Percentiles rank a stretch among this genome's conserved stretches.
Evolutionary conservation across 2,329 filamentous ascomycete species (phyloP).

Genomic region (Harringtonia lauricola): DNA sequence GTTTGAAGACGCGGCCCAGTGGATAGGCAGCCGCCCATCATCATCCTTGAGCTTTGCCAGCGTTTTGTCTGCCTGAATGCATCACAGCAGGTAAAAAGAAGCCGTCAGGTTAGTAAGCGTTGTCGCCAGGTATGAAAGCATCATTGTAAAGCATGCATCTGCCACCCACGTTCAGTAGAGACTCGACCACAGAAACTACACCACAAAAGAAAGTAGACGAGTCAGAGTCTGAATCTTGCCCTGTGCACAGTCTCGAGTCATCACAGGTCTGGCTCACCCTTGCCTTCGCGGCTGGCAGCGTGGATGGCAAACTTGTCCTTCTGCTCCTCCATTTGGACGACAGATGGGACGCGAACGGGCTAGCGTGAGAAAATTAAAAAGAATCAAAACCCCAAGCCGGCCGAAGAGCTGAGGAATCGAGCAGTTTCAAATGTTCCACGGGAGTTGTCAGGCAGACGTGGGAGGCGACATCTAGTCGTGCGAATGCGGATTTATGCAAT

Average conservation of each 20-base stretch:
- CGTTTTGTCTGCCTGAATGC: slow-evolving; percentile 60
- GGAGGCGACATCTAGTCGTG: too few relatives aligned
- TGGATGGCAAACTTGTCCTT: slow-evolving; percentile 66
- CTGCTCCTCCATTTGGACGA: slow-evolving; percentile 6
- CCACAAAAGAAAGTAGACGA: neutral
- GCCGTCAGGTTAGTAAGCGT: neutral
- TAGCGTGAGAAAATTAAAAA: neutral
- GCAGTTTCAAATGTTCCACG: too few relatives aligned
- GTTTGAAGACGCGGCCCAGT: slow-evolving; percentile 89
- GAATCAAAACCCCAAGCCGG: neutral
- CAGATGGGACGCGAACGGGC: too few relatives aligned
- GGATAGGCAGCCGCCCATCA: slow-evolving; percentile 80
- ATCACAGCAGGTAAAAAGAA: neutral
- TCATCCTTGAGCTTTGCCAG: slow-evolving; percentile 63
- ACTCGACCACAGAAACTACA: slow-evolving; percentile 50
- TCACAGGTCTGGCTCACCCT: slow-evolving; percentile 42
- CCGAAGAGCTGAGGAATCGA: too few relatives aligned
- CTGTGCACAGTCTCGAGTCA: too few relatives aligned
- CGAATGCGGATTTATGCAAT: neutral
- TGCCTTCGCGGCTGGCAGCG: slow-evolving; percentile 75
- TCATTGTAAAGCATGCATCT: too few relatives aligned
- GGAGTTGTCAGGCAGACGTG: too few relatives aligned
- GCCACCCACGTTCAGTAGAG: slow-evolving; percentile 51
- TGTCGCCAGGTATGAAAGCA: neutral
- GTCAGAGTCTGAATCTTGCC: too few relatives aligned